Evolutionary conservation across 2,329 filamentous ascomycete species (phyloP), one percentile per base, ranked within the genome.

Genomic region (Xylaria sp.): DNA sequence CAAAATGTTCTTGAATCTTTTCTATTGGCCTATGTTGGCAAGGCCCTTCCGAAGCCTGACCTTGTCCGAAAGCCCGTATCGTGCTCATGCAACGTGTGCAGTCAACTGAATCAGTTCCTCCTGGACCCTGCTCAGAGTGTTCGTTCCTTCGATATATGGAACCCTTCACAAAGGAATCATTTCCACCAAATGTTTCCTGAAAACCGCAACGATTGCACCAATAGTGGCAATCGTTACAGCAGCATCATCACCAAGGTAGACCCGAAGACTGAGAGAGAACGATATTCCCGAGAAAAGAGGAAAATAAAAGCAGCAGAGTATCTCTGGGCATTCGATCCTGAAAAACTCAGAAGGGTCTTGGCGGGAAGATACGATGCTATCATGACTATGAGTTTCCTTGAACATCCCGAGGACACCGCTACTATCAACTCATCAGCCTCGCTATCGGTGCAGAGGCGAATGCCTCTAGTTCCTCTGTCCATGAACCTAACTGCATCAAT

Each of bases 31-130:
- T 76, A 72, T 55, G 70, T 81, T 6, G 69, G 69, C 1, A 23
- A 34, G 2, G 41, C 69, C 52, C 75, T 77, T 5, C 6, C 20
- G 0, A 28, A 61, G 3, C 20, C 1, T 1, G 65, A 20, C 46
- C 43, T 36, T 72, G 67, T 13, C 55, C 20, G 15, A 6, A 32
- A 9, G 15, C 18, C 3, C 67, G 73, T 32, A 1, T 18, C 9
- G 78, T 66, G 64, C 20, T 6, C 15, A 34, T 80, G 79, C 46
- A 0, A 0, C 7, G 72, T 76, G 55, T 80, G 78, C 62, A 4
- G 2, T 0, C 0, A 4, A 0, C 65, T 80, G 7, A 77, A 76
- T 57, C 5, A 1, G 0, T 80, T 80, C 66, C 76, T 80, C 13
- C 23, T 28, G 9, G 48, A 67, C 30, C 58, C 65, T 13, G 20